Base-by-base conservation (phyloP, 257 asterid species). In the Solanum neorickii region DNA sequence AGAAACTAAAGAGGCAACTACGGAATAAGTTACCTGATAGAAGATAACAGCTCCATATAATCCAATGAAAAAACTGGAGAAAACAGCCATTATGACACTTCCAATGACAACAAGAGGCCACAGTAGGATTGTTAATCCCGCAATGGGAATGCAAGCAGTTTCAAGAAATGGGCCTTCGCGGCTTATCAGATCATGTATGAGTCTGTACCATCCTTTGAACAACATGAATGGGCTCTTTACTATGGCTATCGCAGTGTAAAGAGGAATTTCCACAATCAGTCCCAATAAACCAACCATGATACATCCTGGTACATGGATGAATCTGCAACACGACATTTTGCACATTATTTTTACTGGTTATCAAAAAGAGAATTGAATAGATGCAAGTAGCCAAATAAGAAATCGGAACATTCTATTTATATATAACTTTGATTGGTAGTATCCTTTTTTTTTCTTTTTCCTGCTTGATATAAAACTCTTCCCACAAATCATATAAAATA, bases 151-250 rank as follows among this genome's bases (percentile, higher is more conserved):
- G 90, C 99, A 96, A 74, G 99, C 99, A 5, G 98, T 93, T 94
- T 96, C 98, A 5, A 95, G 91, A 87, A 96, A 96, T 7, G 98
- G 98, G 74, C 99, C 99, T 91, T 96, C 99, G 4, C 99, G 95
- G 83, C 99, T 95, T 83, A 96, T 93, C 73, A 96, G 89, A 91
- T 96, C 99, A 37, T 95, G 97, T 76, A 95, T 90, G 83, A 96
- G 89, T 90, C 98, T 91, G 6, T 94, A 97, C 99, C 99, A 96
- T 31, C 99, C 98, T 83, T 94, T 96, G 93, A 95, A 94, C 93
- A 95, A 85, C 98, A 96, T 95, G 86, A 88, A 95, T 3, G 99
- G 99, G 77, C 98, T 95, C 91, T 96, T 96, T 11, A 92, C 95
- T 65, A 95, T 11, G 18, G 98, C 99, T 62, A 96, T 95, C 66